Evolutionary conservation across 192 early-diverging fungal genomes (phyloP).

Genomic region (Mortierella alpina): DNA sequence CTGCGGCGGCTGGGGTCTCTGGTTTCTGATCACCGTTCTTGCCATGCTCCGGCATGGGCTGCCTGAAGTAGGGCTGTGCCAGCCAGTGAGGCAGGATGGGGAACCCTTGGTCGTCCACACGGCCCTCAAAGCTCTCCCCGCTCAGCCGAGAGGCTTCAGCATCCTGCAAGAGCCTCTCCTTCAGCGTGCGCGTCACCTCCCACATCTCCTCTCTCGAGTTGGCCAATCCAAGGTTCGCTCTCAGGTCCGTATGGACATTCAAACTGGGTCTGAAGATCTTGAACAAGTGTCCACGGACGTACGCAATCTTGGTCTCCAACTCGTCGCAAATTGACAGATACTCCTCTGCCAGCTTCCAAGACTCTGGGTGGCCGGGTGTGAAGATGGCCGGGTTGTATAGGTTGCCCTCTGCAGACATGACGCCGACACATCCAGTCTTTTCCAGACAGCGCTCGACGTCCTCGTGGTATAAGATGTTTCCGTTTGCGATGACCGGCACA

Average conservation of each 20-base stretch:
- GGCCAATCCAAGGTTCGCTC: conserved; percentile 74
- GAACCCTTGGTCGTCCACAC: conserved; percentile 59
- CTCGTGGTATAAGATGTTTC: conserved; percentile 93
- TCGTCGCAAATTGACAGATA: conserved; percentile 87
- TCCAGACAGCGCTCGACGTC: conserved; percentile 90
- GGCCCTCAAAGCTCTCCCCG: conserved; percentile 28
- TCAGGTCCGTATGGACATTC: conserved; percentile 79
- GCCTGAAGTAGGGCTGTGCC: conserved; percentile 74
- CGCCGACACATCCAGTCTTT: conserved; percentile 87
- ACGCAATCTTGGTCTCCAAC: conserved; percentile 67
- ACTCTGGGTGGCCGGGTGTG: conserved; percentile 63
- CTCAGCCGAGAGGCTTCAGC: conserved; percentile 13
- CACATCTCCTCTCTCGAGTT: conserved; percentile 68
- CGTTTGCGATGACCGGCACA: conserved; percentile 96
- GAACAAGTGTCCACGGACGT: conserved; percentile 91
- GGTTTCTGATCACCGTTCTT: conserved; percentile 2
- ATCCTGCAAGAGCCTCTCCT: conserved; percentile 62
- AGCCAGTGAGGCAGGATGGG: conserved; percentile 75
- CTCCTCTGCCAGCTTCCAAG: conserved; percentile 87
- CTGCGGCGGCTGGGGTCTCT: neutral
- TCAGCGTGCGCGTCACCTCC: conserved; percentile 66
- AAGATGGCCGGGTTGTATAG: conserved; percentile 94
- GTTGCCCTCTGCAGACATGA: conserved; percentile 93
- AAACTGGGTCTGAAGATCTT: conserved; percentile 88
- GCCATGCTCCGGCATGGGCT: conserved; percentile 32